A percentile compares a stretch with the other conserved stretches of the same genome.
phyloP scores from a whole-genome alignment of 345 rosid genomes.

The Orychophragmus violaceus region DNA sequence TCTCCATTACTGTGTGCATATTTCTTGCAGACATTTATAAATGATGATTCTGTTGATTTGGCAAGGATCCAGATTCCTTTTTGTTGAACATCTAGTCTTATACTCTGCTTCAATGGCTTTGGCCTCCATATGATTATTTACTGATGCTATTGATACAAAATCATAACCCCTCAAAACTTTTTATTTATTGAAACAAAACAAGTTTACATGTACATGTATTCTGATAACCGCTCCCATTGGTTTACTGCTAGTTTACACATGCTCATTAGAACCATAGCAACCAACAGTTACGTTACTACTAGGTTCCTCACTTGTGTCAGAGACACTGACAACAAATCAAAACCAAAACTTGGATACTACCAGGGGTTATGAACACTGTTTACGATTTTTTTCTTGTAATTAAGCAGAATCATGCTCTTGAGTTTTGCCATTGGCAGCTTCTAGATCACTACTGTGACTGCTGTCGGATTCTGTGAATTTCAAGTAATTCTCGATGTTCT shows the following conservation, averaged over 20 bases:
- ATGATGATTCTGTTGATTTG: background rate
- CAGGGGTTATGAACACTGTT: conserved; percentile 5
- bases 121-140: no score
- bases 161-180: conserved; percentile 17
- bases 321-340: conserved; percentile 17
- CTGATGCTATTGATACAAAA: background rate
- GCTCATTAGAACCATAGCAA: conserved; percentile 32
- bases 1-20: background rate
- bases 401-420: conserved; percentile 17
- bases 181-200: conserved; percentile 12
- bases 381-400: background rate
- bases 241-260: conserved; percentile 23
- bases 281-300: conserved; percentile 17
- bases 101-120: background rate
- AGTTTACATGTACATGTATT: conserved; percentile 13
- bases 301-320: conserved; percentile 31
- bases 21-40: background rate
- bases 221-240: background rate
- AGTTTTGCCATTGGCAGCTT: conserved; percentile 32
- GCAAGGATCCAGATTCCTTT: background rate
- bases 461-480: conserved; percentile 41
- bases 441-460: conserved; percentile 35
- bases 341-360: conserved; percentile 25
- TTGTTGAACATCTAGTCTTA: background rate
- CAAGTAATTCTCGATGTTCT: conserved; percentile 61